phyloP scores from a whole-genome alignment of 2,329 filamentous ascomycete species.

The Cladosporium sp. region DNA sequence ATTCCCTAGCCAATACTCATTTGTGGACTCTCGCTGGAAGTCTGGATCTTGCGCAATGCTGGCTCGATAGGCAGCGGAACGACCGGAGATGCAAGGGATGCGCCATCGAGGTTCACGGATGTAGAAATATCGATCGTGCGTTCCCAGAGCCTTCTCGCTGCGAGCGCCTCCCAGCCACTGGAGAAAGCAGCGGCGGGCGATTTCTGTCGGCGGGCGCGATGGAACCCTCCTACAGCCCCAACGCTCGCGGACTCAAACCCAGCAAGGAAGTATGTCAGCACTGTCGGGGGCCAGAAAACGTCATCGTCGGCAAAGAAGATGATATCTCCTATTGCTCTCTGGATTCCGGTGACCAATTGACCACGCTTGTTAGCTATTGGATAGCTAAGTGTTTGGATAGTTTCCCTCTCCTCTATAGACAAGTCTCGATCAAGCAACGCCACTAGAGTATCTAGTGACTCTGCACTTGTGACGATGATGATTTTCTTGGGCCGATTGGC shows the following conservation, averaged over 20 bases:
- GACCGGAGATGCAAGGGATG: conserved; percentile 93
- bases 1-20: conserved; percentile 66
- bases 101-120: conserved; percentile 90
- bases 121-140: conserved; percentile 97
- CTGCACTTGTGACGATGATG: too few relatives aligned
- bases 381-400: conserved; percentile 52
- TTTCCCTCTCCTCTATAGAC: too few relatives aligned
- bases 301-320: conserved; percentile 95
- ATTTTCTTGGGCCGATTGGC: too few relatives aligned
- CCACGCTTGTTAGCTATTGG: conserved; percentile 90
- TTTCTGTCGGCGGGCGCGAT: conserved; percentile 26
- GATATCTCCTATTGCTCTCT: conserved; percentile 75
- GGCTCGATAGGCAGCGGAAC: conserved; percentile 87
- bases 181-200: too few relatives aligned
- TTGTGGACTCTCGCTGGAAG: conserved; percentile 85
- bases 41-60: conserved; percentile 80
- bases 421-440: too few relatives aligned
- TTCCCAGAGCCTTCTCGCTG: conserved; percentile 82
- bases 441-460: too few relatives aligned
- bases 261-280: conserved; percentile 87
- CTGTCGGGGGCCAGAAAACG: conserved; percentile 82
- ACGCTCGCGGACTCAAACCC: conserved; percentile 82
- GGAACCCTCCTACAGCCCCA: conserved; percentile 84
- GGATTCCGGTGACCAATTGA: conserved; percentile 87
- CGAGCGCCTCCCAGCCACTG: conserved; percentile 56